Evolutionary conservation across 495 filamentous ascomycete species (phyloP).

Genomic region (Podospora sp.): DNA sequence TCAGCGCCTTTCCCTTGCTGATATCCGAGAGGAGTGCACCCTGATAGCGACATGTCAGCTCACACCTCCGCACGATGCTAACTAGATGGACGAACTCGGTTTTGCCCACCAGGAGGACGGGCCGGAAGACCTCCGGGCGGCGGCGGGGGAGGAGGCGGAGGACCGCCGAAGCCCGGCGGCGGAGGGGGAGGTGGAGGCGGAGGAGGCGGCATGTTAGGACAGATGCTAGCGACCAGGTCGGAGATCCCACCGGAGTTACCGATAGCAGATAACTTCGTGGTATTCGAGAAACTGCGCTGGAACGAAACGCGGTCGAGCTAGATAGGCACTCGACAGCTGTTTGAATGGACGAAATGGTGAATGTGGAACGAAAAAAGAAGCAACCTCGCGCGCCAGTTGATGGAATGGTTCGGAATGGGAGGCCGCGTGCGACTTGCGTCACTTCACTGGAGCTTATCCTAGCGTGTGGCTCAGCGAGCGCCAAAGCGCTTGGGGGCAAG

Average conservation of each 20-base stretch:
- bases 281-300: neutral
- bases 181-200: conserved; percentile 35
- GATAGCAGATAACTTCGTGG: neutral
- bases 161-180: conserved; percentile 33
- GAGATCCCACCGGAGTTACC: neutral
- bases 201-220: conserved; percentile 30
- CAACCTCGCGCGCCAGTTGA: neutral
- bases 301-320: neutral
- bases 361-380: neutral
- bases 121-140: conserved; percentile 30
- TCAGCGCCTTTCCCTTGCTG: conserved; percentile 75
- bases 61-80: too few species aligned
- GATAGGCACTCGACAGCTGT: neutral
- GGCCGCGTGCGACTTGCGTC: conserved; percentile 5
- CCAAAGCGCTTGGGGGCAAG: too few species aligned
- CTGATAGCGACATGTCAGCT: conserved; percentile 54
- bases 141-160: conserved; percentile 40
- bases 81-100: conserved; percentile 19
- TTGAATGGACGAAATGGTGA: neutral
- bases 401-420: neutral
- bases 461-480: neutral
- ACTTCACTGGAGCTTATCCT: neutral
- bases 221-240: neutral
- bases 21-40: conserved; percentile 90
- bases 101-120: conserved; percentile 23